These are phyloP conservation scores for Periconia sp. DNA, from an alignment of 2,329 filamentous ascomycete species.

Conservation along the genomic window DNA sequence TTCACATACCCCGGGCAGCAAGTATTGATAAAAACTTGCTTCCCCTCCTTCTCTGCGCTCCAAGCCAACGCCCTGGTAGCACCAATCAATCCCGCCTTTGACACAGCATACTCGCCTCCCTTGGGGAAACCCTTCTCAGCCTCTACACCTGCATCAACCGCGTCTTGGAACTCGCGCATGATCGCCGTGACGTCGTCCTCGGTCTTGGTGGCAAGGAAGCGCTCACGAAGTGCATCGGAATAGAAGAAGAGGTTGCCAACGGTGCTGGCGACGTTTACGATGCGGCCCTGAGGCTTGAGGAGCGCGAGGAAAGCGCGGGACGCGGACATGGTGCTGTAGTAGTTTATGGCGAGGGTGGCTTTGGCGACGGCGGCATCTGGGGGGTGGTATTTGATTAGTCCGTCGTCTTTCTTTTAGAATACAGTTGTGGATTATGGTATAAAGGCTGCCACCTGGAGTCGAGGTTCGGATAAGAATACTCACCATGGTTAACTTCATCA, in stretches of 20 bases:
- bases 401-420: neutral
- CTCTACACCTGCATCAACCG: constrained; percentile 50
- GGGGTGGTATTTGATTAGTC: neutral
- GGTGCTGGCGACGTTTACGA: constrained; percentile 54
- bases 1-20: constrained; percentile 50
- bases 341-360: constrained; percentile 54
- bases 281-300: neutral
- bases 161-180: constrained; percentile 53
- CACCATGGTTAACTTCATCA: constrained; percentile 48
- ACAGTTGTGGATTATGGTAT: too few species aligned
- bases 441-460: too few species aligned
- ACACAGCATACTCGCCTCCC: constrained; percentile 53
- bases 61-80: constrained; percentile 44
- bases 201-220: constrained; percentile 46
- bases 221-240: constrained; percentile 44
- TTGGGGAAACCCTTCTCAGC: constrained; percentile 52
- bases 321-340: constrained; percentile 54
- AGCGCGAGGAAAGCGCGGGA: constrained; percentile 40
- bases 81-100: constrained; percentile 49
- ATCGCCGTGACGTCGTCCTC: constrained; percentile 49
- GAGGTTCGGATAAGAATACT: neutral
- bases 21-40: constrained; percentile 41
- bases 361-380: constrained; percentile 51
- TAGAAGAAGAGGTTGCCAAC: constrained; percentile 52
- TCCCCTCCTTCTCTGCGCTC: constrained; percentile 33